Evolutionary conservation across 108 stramenopile species (phyloP).

Genomic region (Nannochloropsis gaditana): DNA sequence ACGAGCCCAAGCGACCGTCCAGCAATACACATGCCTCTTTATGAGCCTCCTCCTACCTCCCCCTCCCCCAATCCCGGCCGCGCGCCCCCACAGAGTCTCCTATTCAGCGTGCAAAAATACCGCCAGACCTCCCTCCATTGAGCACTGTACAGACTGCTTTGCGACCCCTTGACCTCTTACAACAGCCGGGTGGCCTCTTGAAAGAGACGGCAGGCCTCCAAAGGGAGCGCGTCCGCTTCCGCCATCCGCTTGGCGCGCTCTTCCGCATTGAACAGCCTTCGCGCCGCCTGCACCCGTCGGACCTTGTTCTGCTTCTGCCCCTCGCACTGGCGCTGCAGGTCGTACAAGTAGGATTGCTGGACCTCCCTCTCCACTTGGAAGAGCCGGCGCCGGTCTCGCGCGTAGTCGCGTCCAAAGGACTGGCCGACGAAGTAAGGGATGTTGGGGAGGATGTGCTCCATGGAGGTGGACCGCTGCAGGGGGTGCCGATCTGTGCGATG

Average conservation of each 20-base stretch:
- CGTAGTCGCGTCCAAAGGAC: neutral
- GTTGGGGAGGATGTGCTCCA: neutral
- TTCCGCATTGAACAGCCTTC: constrained; percentile 18
- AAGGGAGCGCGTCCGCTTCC: neutral
- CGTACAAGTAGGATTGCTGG: neutral
- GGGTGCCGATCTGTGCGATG: neutral
- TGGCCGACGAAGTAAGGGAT: constrained; percentile 7
- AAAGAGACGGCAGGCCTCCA: constrained; percentile 6
- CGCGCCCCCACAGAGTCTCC: neutral
- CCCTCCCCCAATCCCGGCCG: no score
- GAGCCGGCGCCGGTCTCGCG: neutral
- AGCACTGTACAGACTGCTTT: neutral
- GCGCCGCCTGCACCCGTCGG: neutral
- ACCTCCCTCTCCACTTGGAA: neutral
- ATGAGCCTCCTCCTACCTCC: no score
- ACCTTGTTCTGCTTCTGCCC: constrained; percentile 12
- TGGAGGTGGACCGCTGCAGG: neutral
- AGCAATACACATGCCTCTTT: no score
- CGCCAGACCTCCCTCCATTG: neutral
- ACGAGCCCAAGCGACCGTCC: neutral
- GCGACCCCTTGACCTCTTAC: neutral
- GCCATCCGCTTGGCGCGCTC: neutral
- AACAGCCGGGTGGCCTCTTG: constrained; percentile 5
- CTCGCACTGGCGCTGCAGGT: constrained; percentile 20
- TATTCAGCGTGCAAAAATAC: neutral